Evolutionary conservation across 495 filamentous ascomycete genomes (phyloP).

Genomic region (Trichoderma reesei): DNA sequence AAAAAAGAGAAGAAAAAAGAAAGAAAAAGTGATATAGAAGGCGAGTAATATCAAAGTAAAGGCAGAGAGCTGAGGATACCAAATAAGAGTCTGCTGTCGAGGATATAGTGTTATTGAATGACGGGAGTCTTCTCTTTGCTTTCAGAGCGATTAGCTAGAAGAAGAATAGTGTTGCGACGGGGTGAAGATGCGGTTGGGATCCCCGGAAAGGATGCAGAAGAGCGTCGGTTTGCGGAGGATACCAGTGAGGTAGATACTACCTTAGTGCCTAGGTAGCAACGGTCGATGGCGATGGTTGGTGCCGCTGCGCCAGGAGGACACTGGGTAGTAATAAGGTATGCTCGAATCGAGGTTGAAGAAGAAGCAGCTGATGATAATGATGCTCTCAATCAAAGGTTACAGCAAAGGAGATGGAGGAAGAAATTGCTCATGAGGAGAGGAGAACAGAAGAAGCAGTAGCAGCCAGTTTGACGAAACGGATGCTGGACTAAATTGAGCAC

Average conservation of each 20-base stretch:
- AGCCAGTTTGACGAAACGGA: background rate
- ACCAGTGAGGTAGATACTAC: too few relatives aligned
- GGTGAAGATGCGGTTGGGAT: background rate
- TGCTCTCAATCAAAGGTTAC: too few relatives aligned
- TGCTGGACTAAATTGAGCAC: background rate
- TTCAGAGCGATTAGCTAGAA: background rate
- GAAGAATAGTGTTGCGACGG: background rate
- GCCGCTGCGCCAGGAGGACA: background rate
- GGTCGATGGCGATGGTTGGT: too few relatives aligned
- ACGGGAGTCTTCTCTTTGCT: background rate
- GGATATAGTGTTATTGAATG: background rate
- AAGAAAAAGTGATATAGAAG: too few relatives aligned
- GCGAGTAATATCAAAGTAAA: too few relatives aligned
- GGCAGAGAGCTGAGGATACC: too few relatives aligned
- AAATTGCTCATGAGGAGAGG: background rate
- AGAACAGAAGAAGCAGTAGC: background rate
- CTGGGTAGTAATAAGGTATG: too few relatives aligned
- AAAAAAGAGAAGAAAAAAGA: slow-evolving; percentile 7
- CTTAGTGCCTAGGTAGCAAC: too few relatives aligned
- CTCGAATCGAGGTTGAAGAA: too few relatives aligned
- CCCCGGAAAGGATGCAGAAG: background rate
- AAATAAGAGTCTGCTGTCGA: too few relatives aligned
- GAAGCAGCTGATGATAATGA: background rate
- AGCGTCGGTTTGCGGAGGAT: background rate
- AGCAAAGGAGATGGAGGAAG: background rate